Conservation (phyloP, 257 asterid species). For the Ehretia macrophylla region DNA sequence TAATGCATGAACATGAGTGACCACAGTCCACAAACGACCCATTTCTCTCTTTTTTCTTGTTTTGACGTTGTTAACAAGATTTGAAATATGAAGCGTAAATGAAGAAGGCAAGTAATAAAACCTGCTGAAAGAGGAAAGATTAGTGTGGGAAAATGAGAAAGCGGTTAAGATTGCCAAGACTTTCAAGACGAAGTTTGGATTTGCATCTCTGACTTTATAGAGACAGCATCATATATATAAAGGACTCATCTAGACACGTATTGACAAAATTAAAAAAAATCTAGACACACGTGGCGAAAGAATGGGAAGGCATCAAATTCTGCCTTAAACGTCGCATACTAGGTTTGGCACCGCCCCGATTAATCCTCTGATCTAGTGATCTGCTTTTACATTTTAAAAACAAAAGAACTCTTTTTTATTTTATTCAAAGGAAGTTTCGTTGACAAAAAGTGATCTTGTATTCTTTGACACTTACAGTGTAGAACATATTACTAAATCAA, state of each 20-base stretch:
- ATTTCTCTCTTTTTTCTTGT: constrained; percentile 1
- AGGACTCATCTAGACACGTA: not conserved
- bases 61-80: not conserved
- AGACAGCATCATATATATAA: not conserved
- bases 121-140: not conserved
- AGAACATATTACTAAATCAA: too few species aligned
- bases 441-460: too few species aligned
- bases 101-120: not conserved
- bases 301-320: constrained; percentile 30
- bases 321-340: constrained; percentile 28
- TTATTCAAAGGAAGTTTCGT: too few species aligned
- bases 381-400: not conserved
- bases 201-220: not conserved
- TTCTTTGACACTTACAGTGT: too few species aligned
- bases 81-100: not conserved
- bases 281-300: constrained; percentile 47
- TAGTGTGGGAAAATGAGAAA: constrained; percentile 2
- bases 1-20: constrained; percentile 25
- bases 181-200: not conserved
- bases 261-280: too few species aligned
- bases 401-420: too few species aligned
- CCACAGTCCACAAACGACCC: constrained; percentile 38
- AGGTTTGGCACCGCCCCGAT: constrained; percentile 49
- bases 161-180: not conserved
- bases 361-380: constrained; percentile 12